Base-by-base conservation (phyloP, 495 filamentous ascomycete genomes). In the Cercophora scortea region DNA sequence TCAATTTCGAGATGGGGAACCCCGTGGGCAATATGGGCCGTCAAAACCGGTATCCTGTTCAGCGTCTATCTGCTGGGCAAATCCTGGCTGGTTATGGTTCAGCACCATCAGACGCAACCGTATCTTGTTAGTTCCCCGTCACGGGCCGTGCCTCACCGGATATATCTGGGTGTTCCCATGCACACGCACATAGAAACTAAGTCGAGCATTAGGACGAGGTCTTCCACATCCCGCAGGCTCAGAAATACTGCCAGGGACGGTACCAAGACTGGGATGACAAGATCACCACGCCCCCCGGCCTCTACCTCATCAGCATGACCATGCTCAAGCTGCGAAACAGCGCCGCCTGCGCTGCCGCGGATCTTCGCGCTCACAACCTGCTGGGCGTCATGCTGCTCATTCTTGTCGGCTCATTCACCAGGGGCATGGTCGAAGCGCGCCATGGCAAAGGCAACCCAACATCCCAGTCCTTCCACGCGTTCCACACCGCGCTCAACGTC, bases 201-300 rank as follows among this genome's bases (percentile, higher is more conserved):
- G 2, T 25, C 5, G 25, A 25, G 25, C 25, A 25, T 25, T 52
- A 92, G 88, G 93, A 98, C 61, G 93, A 98, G 70, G 83, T 90
- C 19, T 98, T 98, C 68, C 93, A 98, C 61, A 83, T 96, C 46
- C 85, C 89, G 3, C 93, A 98, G 69, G 90, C 90, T 0, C 87
- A 94, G 50, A 77, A 78, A 8, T 98, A 97, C 65, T 95, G 91
- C 68, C 58, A 75, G 16, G 83, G 87, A 15, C 75, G 80, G 32
- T 96, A 84, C 71, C 63, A 65, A 33, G 70, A 84, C 15, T 98
- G 94, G 94, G 91, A 98, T 68, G 86, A 89, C 12, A 97, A 96
- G 62, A 89, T 98, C 55, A 98, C 93, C 8, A 98, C 93, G 2
- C 93, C 93, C 2, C 90, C 93, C 7, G 94, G 91, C 16, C 75